phyloP scores from a whole-genome alignment of 2,329 filamentous ascomycete species.

The Colletotrichum graminicola region DNA sequence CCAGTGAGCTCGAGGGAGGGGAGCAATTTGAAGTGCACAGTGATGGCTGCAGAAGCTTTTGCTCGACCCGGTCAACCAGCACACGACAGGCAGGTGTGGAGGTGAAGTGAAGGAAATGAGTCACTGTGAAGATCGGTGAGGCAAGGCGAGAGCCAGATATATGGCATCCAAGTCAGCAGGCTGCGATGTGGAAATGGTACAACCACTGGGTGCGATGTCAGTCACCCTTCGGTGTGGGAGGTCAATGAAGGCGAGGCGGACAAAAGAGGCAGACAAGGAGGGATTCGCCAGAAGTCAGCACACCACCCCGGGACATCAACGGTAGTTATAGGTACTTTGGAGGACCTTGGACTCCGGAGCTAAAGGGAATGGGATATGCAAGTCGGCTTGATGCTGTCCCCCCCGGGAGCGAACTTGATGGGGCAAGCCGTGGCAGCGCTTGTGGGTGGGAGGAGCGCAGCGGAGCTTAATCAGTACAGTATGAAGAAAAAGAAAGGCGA shows the following conservation, averaged over 20 bases:
- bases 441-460: constrained; percentile 18
- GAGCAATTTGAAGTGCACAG: constrained; percentile 48
- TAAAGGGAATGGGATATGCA: constrained; percentile 39
- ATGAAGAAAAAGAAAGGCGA: constrained; percentile 40
- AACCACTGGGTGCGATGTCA: constrained; percentile 32
- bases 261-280: constrained; percentile 44
- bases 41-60: constrained; percentile 33
- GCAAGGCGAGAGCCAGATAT: constrained; percentile 53
- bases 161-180: constrained; percentile 47
- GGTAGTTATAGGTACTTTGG: constrained; percentile 42
- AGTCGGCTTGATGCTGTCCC: constrained; percentile 38
- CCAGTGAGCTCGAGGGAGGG: constrained; percentile 40
- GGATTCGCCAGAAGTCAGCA: constrained; percentile 32
- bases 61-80: constrained; percentile 30
- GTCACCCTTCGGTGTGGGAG: constrained; percentile 44
- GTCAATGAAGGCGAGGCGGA: constrained; percentile 48
- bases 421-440: constrained; percentile 14
- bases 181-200: constrained; percentile 43
- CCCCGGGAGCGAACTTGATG: constrained; percentile 30
- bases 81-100: constrained; percentile 43
- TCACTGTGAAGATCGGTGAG: constrained; percentile 60
- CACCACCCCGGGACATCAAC: constrained; percentile 36
- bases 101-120: constrained; percentile 53
- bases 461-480: constrained; percentile 26
- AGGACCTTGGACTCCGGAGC: constrained; percentile 29